phyloP scores from a whole-genome alignment of 345 rosid genomes.

The Camelina neglecta region DNA sequence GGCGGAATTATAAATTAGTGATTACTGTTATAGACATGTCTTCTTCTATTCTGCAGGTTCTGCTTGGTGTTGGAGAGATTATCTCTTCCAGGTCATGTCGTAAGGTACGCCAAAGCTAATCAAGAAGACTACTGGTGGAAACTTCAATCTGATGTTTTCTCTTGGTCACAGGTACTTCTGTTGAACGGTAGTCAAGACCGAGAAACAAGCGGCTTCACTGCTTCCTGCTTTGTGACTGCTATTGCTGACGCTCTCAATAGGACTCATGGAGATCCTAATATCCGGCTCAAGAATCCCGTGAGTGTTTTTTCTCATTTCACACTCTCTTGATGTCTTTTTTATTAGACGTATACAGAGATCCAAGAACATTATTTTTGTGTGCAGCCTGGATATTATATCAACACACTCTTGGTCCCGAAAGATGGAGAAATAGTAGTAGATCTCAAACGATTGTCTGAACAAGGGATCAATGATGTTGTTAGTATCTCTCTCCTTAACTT shows the following conservation, averaged over 20 bases:
- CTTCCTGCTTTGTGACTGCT: constrained; percentile 82
- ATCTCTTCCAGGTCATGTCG: constrained; percentile 79
- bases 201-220: constrained; percentile 78
- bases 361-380: constrained; percentile 30
- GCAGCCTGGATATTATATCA: constrained; percentile 83
- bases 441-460: constrained; percentile 57
- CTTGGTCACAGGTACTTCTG: constrained; percentile 61
- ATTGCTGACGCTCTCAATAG: constrained; percentile 80
- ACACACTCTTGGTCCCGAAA: constrained; percentile 79
- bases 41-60: constrained; percentile 55
- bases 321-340: constrained; percentile 17
- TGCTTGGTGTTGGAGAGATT: constrained; percentile 88
- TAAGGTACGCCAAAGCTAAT: constrained; percentile 56
- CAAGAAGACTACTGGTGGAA: constrained; percentile 6
- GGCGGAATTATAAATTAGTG: not conserved
- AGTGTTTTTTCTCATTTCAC: constrained; percentile 39
- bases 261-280: constrained; percentile 70
- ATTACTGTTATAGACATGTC: not conserved
- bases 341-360: not conserved
- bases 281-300: constrained; percentile 63
- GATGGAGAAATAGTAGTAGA: constrained; percentile 70
- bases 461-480: constrained; percentile 80
- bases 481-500: constrained; percentile 26
- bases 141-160: not conserved
- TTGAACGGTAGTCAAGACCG: constrained; percentile 85